Base-by-base conservation (phyloP, 768 basidiomycete species). In the Suillus ampliporus region DNA sequence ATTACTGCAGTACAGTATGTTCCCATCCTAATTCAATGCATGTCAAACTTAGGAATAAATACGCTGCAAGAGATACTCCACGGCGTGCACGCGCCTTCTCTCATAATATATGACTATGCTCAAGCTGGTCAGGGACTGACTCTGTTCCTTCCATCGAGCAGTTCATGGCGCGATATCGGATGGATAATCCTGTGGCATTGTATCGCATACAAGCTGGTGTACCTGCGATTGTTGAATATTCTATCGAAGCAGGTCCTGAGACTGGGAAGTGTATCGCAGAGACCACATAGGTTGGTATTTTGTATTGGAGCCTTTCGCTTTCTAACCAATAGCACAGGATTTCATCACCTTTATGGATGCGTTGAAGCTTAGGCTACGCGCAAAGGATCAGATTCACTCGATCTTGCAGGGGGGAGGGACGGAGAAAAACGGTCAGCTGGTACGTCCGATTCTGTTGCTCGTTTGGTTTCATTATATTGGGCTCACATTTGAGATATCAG, bases 331-430 rank as follows among this genome's bases (percentile, higher is more conserved):
- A 56, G n/a, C 61, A 1, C 69, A 98, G 95, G 91, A 89, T 74
- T 99, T 99, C 65, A 99, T 99, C 67, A 99, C 97, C 0, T 96
- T 99, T 67, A 97, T 99, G 94, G 97, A 99, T 68, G 97, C 95
- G 1, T 82, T 99, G 31, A 96, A 95, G 71, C 82, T 99, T 56
- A 88, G 91, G 11, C 79, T 98, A 68, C 86, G 95, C n/a, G 97
- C 97, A 4, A 99, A 98, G 74, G 97, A 99, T 70, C 95, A 97
- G 69, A 82, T 99, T 3, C 96, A 99, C 74, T 95, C 96, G 0
- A 87, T 97, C 64, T 74, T 99, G 48, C 94, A 97, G 66, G 97
- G 97, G 95, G 94, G 95, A 99, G 78, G 97, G 97, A 0, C 83
- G 96, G 56, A 94, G 92, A 65, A 87, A 89, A 40, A 95, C 99